phyloP scores from a whole-genome alignment of 1,284 basidiomycete genomes.

The Microstroma glucosiphilum region DNA sequence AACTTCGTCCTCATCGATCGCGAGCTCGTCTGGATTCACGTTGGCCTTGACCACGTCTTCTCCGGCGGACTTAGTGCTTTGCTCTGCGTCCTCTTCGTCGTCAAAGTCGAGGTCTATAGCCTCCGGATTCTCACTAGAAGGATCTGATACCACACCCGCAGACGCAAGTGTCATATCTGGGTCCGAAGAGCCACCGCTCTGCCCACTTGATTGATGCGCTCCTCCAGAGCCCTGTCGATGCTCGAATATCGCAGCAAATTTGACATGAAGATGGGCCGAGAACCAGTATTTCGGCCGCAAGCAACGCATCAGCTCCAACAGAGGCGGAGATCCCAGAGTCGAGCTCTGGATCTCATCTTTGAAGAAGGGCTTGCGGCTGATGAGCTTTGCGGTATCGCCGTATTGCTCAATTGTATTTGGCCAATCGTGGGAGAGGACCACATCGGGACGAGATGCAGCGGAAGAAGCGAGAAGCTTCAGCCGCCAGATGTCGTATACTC shows the following conservation, averaged over 20 bases:
- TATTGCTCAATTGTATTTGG: conserved; percentile 76
- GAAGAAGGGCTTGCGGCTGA: conserved; percentile 78
- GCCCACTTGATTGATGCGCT: background rate
- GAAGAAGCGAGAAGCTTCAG: conserved; percentile 61
- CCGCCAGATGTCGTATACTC: conserved; percentile 74
- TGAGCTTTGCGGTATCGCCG: conserved; percentile 64
- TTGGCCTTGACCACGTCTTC: background rate
- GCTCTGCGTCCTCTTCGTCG: conserved; percentile 9
- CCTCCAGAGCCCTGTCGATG: conserved; percentile 5
- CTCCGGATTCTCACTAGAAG: conserved; percentile 23
- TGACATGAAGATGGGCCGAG: conserved; percentile 84
- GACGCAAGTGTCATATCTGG: background rate
- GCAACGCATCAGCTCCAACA: conserved; percentile 68
- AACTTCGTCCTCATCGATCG: conserved; percentile 57
- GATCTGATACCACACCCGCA: background rate
- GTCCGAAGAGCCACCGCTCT: background rate
- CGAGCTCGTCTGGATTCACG: conserved; percentile 68
- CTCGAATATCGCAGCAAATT: conserved; percentile 51
- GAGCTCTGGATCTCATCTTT: conserved; percentile 61
- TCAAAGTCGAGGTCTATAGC: conserved; percentile 25
- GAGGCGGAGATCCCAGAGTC: conserved; percentile 80
- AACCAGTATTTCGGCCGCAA: conserved; percentile 91
- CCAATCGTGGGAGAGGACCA: conserved; percentile 97
- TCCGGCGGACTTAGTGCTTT: too few relatives aligned
- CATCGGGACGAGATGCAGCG: conserved; percentile 52